Conservation (phyloP, 805 yeast species). For the Metschnikowia aberdeeniae region DNA sequence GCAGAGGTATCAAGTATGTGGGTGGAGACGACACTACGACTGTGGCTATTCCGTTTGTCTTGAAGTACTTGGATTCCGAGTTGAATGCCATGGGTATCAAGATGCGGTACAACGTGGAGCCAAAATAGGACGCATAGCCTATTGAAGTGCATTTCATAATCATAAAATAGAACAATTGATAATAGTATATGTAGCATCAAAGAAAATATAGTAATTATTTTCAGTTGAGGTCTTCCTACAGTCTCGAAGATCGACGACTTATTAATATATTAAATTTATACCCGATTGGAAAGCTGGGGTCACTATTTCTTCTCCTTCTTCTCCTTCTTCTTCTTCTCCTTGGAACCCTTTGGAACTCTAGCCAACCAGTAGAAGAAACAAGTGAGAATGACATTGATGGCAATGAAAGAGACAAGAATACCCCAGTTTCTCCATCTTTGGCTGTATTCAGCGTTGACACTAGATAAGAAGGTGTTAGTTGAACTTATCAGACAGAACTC, state of each 20-base stretch:
- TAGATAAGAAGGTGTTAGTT: conserved; percentile 58
- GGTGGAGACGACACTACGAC: conserved; percentile 95
- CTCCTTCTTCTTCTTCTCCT: conserved; percentile 27
- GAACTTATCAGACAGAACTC: conserved; percentile 51
- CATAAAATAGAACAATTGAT: background rate
- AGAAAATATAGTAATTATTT: no score
- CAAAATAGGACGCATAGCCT: conserved; percentile 24
- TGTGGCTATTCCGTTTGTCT: conserved; percentile 93
- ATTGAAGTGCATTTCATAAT: background rate
- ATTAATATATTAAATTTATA: background rate
- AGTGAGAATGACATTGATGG: conserved; percentile 30
- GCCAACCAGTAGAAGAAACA: conserved; percentile 52
- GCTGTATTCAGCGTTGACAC: conserved; percentile 39
- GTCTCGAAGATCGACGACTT: background rate
- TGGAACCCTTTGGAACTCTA: conserved; percentile 67
- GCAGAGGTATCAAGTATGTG: conserved; percentile 82
- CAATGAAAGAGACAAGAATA: conserved; percentile 47
- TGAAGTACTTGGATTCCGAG: conserved; percentile 92
- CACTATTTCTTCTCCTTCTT: background rate
- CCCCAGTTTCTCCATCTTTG: conserved; percentile 69
- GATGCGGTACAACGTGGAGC: conserved; percentile 83
- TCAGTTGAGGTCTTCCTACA: background rate
- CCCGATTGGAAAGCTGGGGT: no score
- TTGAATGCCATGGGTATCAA: conserved; percentile 97
- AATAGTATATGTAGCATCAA: no score